phyloP scores from a whole-genome alignment of 176 grass and related monocot species.

The Zoysia pacifica region DNA sequence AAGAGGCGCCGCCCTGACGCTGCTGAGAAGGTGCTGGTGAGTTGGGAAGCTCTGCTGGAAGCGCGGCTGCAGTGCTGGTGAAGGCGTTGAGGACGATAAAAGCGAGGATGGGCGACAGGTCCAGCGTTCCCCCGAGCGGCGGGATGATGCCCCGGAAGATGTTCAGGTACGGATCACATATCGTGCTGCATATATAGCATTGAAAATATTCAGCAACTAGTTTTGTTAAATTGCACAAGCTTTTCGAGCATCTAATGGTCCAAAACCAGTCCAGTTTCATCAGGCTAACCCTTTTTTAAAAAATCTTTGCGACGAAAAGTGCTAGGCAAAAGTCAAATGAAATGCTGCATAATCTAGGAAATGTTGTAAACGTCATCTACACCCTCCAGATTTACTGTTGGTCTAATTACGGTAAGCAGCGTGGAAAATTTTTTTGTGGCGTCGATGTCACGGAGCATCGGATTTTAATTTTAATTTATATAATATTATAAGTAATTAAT shows the following conservation, averaged over 20 bases:
- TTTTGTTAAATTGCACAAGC: background rate
- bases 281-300: background rate
- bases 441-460: too few species aligned
- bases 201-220: background rate
- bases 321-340: too few species aligned
- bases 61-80: constrained; percentile 83
- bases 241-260: background rate
- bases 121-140: constrained; percentile 76
- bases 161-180: constrained; percentile 97
- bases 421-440: too few species aligned
- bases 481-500: too few species aligned
- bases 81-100: constrained; percentile 90
- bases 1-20: background rate
- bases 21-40: background rate
- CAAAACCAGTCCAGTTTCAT: background rate
- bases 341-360: background rate
- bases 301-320: background rate
- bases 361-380: background rate
- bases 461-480: too few species aligned
- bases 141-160: constrained; percentile 97
- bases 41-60: constrained; percentile 82
- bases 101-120: constrained; percentile 95
- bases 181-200: constrained; percentile 57
- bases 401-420: too few species aligned
- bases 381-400: too few species aligned